Conservation (phyloP, 1,284 basidiomycete genomes). For the Cutaneotrichosporon cavernicola region DNA sequence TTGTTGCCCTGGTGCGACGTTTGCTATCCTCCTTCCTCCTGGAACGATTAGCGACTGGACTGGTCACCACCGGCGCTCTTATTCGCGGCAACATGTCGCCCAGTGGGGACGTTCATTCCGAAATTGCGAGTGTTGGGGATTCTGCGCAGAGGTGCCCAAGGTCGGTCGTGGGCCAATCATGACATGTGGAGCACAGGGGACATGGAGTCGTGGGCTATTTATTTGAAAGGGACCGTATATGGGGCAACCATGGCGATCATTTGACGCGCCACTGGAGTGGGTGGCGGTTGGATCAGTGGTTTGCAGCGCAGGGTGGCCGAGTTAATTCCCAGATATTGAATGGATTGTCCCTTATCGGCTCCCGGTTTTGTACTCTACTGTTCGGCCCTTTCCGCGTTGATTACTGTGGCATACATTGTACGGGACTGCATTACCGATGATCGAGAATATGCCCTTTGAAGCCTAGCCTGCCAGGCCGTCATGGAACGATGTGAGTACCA, state of each 20-base stretch:
- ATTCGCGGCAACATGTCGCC: too few species aligned
- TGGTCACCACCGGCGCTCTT: too few species aligned
- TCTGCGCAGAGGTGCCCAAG: neutral
- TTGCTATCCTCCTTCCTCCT: too few species aligned
- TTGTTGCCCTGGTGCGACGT: too few species aligned
- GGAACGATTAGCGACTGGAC: too few species aligned
- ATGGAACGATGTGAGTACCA: neutral
- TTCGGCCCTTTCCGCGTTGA: neutral
- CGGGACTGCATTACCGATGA: neutral
- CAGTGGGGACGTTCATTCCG: too few species aligned
- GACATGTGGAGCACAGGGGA: neutral
- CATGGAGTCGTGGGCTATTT: neutral
- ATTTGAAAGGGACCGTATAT: neutral
- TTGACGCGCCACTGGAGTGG: neutral
- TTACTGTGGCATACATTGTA: neutral
- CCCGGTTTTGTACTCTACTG: neutral
- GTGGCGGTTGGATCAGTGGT: neutral
- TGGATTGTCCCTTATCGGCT: neutral
- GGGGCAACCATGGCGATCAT: neutral
- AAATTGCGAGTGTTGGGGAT: too few species aligned
- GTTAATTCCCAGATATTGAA: neutral
- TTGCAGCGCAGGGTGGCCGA: neutral
- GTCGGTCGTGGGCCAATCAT: neutral
- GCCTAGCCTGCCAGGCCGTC: neutral
- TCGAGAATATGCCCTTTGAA: neutral